Evolutionary conservation across 148 eudicot species (phyloP).

Genomic region (Rhododendron simsii): DNA sequence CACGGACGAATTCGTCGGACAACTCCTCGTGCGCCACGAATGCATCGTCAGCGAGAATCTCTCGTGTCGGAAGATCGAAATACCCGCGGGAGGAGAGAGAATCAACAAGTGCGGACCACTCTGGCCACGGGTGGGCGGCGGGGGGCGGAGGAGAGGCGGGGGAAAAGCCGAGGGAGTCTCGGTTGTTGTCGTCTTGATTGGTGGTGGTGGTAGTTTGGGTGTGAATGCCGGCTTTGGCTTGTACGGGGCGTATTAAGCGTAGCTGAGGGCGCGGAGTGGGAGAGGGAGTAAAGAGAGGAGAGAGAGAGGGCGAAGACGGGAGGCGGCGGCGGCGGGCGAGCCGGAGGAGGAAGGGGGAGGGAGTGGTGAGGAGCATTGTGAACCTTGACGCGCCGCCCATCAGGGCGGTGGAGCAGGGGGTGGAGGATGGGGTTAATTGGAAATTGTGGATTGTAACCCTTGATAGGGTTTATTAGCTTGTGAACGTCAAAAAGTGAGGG

Average conservation of each 20-base stretch:
- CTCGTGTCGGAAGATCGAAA: not conserved
- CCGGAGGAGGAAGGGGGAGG: constrained; percentile 25
- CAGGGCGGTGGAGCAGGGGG: constrained; percentile 2
- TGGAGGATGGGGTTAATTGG: not conserved
- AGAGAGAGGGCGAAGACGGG: constrained; percentile 13
- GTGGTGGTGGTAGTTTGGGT: constrained; percentile 17
- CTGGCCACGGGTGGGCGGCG: constrained; percentile 53
- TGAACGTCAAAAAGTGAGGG: no score
- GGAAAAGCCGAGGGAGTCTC: constrained; percentile 3
- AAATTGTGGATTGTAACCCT: not conserved
- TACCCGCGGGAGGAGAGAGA: constrained; percentile 11
- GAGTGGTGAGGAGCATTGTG: constrained; percentile 26
- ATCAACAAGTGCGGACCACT: constrained; percentile 41
- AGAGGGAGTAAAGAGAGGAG: constrained; percentile 1
- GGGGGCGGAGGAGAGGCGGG: not conserved
- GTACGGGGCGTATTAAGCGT: not conserved
- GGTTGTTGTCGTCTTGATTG: not conserved
- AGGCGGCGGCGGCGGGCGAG: constrained; percentile 18
- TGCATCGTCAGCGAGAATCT: constrained; percentile 18
- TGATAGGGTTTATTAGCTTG: not conserved
- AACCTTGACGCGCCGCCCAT: constrained; percentile 52
- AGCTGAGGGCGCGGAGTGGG: not conserved
- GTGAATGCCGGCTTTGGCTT: constrained; percentile 13
- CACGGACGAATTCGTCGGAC: constrained; percentile 37
- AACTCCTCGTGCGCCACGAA: constrained; percentile 34